Conservation (phyloP, 2,329 filamentous ascomycete genomes). For the Aspergillus bombycis region DNA sequence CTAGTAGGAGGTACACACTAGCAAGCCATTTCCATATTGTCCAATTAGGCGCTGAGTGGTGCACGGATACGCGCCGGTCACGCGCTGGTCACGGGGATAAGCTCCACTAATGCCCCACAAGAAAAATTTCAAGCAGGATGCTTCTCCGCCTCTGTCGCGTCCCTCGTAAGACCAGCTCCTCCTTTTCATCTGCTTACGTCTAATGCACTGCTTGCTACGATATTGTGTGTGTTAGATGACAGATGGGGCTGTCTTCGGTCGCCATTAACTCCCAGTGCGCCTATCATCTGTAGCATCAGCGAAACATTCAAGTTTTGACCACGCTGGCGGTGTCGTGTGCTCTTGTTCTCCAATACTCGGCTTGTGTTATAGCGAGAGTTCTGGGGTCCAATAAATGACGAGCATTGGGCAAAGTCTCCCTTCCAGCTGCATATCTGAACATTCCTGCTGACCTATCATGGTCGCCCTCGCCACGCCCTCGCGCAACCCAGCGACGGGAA, state of each 20-base stretch:
- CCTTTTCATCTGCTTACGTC: constrained; percentile 10
- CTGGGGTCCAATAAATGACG: constrained; percentile 27
- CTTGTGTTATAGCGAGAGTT: constrained; percentile 5
- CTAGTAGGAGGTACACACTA: no score
- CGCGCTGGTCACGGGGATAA: constrained; percentile 3
- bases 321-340: constrained; percentile 23
- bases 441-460: constrained; percentile 30
- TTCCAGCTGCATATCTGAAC: constrained; percentile 14
- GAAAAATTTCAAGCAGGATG: constrained; percentile 9
- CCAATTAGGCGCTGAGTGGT: not conserved
- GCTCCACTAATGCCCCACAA: not conserved
- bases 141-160: constrained; percentile 2
- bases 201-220: constrained; percentile 5
- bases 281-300: constrained; percentile 21
- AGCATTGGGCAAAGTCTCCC: constrained; percentile 13
- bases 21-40: not conserved
- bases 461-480: constrained; percentile 36
- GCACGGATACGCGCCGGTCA: constrained; percentile 2
- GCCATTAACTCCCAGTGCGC: constrained; percentile 5
- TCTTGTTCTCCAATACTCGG: constrained; percentile 1
- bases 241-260: constrained; percentile 16
- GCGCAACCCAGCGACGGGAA: constrained; percentile 30
- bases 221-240: constrained; percentile 20
- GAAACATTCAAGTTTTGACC: constrained; percentile 15
- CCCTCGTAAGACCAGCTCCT: not conserved